Conservation (phyloP, 2,329 filamentous ascomycete genomes). For the Phymatotrichopsis omnivora region DNA sequence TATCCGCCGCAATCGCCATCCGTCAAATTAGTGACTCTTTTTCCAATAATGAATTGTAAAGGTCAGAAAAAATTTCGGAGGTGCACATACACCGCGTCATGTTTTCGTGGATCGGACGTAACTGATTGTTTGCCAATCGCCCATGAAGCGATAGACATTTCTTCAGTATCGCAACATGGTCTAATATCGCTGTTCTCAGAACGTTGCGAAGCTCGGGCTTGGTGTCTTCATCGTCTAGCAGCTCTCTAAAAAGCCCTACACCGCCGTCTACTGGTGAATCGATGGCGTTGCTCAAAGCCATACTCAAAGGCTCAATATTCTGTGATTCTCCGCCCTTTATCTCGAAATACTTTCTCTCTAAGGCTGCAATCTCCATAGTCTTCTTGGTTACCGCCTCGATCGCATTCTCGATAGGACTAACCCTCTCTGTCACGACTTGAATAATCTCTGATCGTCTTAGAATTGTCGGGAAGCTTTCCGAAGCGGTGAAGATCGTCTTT, state of each 20-base stretch:
- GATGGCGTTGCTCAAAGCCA: constrained; percentile 24
- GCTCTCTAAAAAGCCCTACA: constrained; percentile 29
- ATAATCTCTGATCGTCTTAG: constrained; percentile 78
- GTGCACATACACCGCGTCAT: constrained; percentile 53
- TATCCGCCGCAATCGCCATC: not conserved
- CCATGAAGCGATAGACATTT: constrained; percentile 63
- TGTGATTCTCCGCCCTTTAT: constrained; percentile 27
- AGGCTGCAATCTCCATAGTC: constrained; percentile 66
- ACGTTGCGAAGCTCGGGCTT: constrained; percentile 57
- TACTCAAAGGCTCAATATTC: constrained; percentile 16
- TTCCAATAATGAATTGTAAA: constrained; percentile 24
- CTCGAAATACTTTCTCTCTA: constrained; percentile 60
- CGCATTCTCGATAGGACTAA: constrained; percentile 74
- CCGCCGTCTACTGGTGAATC: constrained; percentile 31
- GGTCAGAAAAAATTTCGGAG: not conserved
- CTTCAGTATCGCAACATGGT: constrained; percentile 81
- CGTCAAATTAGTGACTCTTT: too few species aligned
- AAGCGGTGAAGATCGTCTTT: constrained; percentile 74
- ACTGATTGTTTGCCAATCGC: constrained; percentile 51
- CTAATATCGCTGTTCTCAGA: constrained; percentile 73
- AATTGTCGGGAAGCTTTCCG: constrained; percentile 83
- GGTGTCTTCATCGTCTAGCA: constrained; percentile 39
- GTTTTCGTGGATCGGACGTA: constrained; percentile 48
- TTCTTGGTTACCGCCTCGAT: constrained; percentile 84
- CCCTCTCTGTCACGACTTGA: constrained; percentile 51